Percentiles rank a stretch among this genome's conserved stretches.
phyloP scores from a whole-genome alignment of 331 rosid species.

The Quercus phellos region DNA sequence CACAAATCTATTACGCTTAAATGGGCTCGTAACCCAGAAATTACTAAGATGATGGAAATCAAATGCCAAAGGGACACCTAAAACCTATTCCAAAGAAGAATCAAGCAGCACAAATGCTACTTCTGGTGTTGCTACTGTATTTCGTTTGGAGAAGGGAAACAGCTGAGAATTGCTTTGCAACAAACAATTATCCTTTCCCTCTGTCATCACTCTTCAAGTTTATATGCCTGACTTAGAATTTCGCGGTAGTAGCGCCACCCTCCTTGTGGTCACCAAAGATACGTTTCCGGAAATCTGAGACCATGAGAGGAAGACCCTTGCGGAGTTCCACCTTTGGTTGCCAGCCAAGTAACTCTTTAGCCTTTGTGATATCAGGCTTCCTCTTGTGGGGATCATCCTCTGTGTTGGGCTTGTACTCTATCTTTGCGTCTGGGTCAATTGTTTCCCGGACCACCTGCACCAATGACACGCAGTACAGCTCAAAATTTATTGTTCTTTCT shows the following conservation, averaged over 20 bases:
- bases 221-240: slow-evolving; percentile 8
- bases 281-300: slow-evolving; percentile 66
- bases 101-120: slow-evolving; percentile 20
- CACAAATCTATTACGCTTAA: slow-evolving; percentile 29
- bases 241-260: slow-evolving; percentile 21
- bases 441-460: slow-evolving; percentile 89
- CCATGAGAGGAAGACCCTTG: slow-evolving; percentile 84
- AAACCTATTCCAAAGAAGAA: background rate
- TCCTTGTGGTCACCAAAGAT: slow-evolving; percentile 74
- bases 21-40: slow-evolving; percentile 19
- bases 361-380: slow-evolving; percentile 72
- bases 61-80: slow-evolving; percentile 20
- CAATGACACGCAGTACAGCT: background rate
- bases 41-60: slow-evolving; percentile 25
- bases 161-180: slow-evolving; percentile 17
- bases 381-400: slow-evolving; percentile 92
- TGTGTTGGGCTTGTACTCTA: slow-evolving; percentile 75
- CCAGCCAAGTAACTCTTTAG: slow-evolving; percentile 78
- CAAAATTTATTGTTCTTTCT: background rate
- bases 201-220: slow-evolving; percentile 20
- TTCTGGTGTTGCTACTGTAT: slow-evolving; percentile 10
- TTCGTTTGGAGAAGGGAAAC: slow-evolving; percentile 4
- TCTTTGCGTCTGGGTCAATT: slow-evolving; percentile 75
- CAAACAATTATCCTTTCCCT: slow-evolving; percentile 24
- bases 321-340: slow-evolving; percentile 73